Conservation (phyloP, 1,284 basidiomycete genomes). For the Microstroma glucosiphilum region DNA sequence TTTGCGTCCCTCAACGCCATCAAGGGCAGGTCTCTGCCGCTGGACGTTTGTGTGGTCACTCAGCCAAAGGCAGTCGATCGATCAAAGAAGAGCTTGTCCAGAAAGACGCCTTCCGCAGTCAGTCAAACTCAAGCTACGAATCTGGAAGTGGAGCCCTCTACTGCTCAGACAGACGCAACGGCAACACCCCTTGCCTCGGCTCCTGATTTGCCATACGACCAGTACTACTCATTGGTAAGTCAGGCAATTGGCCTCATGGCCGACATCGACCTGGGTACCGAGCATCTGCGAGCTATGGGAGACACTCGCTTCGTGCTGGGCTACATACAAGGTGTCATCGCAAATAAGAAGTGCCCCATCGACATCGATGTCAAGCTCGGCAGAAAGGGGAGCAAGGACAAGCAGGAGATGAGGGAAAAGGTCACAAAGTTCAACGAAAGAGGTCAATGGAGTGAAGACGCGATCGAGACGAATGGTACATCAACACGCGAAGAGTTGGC, state of each 20-base stretch:
- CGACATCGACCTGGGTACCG: conserved; percentile 69
- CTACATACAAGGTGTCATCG: conserved; percentile 57
- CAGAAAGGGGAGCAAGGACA: conserved; percentile 24
- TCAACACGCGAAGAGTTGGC: background rate
- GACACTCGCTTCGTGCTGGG: conserved; percentile 80
- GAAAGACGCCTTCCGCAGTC: background rate
- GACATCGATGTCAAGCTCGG: conserved; percentile 43
- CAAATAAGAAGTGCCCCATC: conserved; percentile 35
- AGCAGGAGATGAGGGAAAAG: conserved; percentile 34
- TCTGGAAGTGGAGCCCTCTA: background rate
- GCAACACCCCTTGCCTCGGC: conserved; percentile 21
- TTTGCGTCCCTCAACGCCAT: conserved; percentile 74
- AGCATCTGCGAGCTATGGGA: conserved; percentile 87
- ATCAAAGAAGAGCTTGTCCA: background rate
- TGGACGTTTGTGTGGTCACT: conserved; percentile 74
- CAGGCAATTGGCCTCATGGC: conserved; percentile 85
- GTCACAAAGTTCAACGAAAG: conserved; percentile 18
- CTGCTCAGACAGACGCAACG: conserved; percentile 8
- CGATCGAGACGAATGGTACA: conserved; percentile 8
- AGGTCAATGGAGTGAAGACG: background rate
- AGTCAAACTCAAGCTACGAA: background rate
- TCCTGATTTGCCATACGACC: conserved; percentile 29
- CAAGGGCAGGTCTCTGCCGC: conserved; percentile 69
- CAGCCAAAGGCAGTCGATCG: conserved; percentile 57
- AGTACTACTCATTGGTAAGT: conserved; percentile 77